Evolutionary conservation across 345 rosid genomes (phyloP).

Genomic region (Euphorbia lathyris): DNA sequence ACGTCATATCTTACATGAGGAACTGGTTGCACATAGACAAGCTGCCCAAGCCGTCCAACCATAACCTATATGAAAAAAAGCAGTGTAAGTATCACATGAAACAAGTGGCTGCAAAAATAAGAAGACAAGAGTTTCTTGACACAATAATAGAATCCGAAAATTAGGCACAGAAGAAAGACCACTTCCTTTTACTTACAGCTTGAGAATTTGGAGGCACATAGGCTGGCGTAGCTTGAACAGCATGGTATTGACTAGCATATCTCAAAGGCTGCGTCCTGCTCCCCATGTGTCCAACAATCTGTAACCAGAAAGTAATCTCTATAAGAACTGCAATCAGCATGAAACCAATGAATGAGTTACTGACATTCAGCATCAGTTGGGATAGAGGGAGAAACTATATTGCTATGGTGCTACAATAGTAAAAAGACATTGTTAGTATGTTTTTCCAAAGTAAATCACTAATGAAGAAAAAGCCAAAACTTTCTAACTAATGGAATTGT

Average conservation of each 20-base stretch:
- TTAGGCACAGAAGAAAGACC: not conserved
- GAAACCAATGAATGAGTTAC: not conserved
- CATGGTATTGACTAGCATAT: conserved; percentile 59
- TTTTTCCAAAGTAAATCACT: not conserved
- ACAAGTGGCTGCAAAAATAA: conserved; percentile 7
- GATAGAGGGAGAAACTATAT: not conserved
- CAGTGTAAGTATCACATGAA: conserved; percentile 14
- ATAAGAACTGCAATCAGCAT: conserved; percentile 6
- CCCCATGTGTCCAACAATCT: conserved; percentile 58
- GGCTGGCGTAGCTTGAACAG: conserved; percentile 57
- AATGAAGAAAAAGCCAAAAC: not conserved
- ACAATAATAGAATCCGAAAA: not conserved
- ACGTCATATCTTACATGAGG: conserved; percentile 52
- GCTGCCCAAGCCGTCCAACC: conserved; percentile 71
- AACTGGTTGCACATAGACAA: conserved; percentile 69
- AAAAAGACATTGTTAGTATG: too few relatives aligned
- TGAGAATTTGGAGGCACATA: conserved; percentile 61
- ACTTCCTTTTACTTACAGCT: conserved; percentile 40
- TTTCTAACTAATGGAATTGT: not conserved
- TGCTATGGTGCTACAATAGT: not conserved
- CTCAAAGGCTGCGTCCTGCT: conserved; percentile 59
- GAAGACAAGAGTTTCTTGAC: conserved; percentile 3
- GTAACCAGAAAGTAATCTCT: conserved; percentile 19
- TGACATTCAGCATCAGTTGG: not conserved
- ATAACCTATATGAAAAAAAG: conserved; percentile 43